Percentiles rank a stretch among this genome's conserved stretches.
Conservation (phyloP, 164 flowering plant species). For the Magnolia officinalis region DNA sequence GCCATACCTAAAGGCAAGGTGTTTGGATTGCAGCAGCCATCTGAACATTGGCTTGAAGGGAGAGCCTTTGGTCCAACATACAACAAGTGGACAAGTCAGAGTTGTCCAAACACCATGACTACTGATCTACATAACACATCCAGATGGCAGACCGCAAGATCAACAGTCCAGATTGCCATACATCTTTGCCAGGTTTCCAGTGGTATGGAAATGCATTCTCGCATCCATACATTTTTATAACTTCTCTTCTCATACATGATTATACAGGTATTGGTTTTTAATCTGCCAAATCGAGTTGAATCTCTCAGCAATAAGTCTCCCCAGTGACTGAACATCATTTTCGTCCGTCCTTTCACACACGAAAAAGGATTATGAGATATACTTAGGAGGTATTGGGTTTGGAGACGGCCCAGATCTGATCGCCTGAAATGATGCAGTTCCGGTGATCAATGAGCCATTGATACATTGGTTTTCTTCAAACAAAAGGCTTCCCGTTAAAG, state of each 20-base stretch:
- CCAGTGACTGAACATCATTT: neutral
- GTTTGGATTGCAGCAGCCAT: too few relatives aligned
- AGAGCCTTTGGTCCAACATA: neutral
- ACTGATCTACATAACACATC: neutral
- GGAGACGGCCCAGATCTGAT: neutral
- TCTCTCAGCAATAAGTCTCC: neutral
- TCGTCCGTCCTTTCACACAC: neutral
- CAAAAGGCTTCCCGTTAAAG: neutral
- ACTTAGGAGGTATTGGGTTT: neutral
- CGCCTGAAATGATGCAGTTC: neutral
- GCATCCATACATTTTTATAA: neutral
- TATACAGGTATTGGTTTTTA: constrained; percentile 16
- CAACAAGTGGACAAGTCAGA: neutral
- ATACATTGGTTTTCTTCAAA: neutral
- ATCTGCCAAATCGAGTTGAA: neutral
- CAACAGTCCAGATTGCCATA: neutral
- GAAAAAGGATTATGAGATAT: neutral
- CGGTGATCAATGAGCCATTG: neutral
- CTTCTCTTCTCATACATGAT: neutral
- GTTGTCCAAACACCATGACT: neutral
- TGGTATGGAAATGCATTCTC: neutral
- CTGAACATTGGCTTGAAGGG: neutral
- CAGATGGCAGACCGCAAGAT: neutral
- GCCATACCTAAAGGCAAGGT: too few relatives aligned
- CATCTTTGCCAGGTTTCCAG: neutral